Evolutionary conservation across 371 early-diverging fungal genomes (phyloP).

Genomic region (Mortierella polycephala): DNA sequence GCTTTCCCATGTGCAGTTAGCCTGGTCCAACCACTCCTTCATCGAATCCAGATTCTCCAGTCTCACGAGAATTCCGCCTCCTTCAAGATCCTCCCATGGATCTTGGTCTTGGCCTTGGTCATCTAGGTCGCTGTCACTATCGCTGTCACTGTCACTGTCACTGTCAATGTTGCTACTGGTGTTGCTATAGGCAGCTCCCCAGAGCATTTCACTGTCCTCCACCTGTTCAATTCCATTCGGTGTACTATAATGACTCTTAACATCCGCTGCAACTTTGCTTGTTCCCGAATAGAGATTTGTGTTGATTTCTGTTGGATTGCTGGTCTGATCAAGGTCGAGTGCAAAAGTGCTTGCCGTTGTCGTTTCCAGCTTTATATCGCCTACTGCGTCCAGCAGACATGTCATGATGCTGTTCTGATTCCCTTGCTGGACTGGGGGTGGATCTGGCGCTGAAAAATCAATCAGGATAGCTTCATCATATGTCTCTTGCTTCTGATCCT

Average conservation of each 20-base stretch:
- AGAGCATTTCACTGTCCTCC: no score
- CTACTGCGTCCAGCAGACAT: background rate
- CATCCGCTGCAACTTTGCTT: no score
- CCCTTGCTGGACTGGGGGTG: background rate
- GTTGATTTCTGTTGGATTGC: no score
- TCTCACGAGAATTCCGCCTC: background rate
- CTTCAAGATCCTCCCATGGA: background rate
- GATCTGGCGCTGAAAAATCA: background rate
- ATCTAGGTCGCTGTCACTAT: conserved; percentile 9
- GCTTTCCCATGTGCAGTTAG: background rate
- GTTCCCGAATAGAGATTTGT: no score
- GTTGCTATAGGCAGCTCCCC: background rate
- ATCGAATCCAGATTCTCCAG: background rate
- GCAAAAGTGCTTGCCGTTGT: no score
- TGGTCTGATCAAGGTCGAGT: no score
- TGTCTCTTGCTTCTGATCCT: background rate
- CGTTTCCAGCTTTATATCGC: background rate
- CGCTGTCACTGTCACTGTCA: conserved; percentile 2
- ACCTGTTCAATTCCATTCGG: no score
- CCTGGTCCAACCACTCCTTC: background rate
- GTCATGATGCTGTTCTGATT: background rate
- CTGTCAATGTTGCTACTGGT: background rate
- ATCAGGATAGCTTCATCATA: background rate
- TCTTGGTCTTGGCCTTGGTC: background rate
- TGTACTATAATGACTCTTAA: no score